These are phyloP conservation scores for Dentiscutata heterogama DNA, from an alignment of 371 early-diverging fungal genomes.

Conservation along the genomic window DNA sequence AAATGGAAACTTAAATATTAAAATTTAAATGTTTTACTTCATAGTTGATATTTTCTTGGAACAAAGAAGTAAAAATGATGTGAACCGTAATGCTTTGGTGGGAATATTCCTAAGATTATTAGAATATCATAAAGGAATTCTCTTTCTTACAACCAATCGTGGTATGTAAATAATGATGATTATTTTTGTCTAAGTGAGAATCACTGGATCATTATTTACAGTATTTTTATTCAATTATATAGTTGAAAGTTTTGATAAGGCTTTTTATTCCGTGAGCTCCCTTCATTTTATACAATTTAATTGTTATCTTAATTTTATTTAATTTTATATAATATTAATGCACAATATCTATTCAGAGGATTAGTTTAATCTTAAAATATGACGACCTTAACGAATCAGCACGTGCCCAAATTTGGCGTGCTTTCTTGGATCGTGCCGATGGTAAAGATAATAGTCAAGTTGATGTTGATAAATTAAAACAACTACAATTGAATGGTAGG, in stretches of 20 bases:
- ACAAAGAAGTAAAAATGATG: constrained; percentile 53
- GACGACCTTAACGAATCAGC: constrained; percentile 53
- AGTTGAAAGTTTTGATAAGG: constrained; percentile 58
- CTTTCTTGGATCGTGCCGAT: constrained; percentile 51
- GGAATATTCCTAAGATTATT: constrained; percentile 64
- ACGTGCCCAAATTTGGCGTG: constrained; percentile 60
- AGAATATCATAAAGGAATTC: constrained; percentile 65
- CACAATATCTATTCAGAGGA: constrained; percentile 35
- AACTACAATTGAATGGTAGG: constrained; percentile 59
- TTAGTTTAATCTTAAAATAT: constrained; percentile 63
- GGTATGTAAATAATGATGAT: constrained; percentile 21
- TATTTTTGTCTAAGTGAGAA: too few relatives aligned
- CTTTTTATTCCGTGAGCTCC: constrained; percentile 51
- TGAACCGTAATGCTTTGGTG: constrained; percentile 60
- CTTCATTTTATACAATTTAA: too few relatives aligned
- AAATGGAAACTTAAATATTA: background rate
- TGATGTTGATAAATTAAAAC: constrained; percentile 50
- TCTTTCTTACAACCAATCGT: constrained; percentile 67
- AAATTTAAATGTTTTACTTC: background rate
- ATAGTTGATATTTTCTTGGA: constrained; percentile 61
- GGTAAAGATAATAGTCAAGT: constrained; percentile 44
- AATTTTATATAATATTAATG: too few relatives aligned
- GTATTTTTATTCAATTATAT: too few relatives aligned
- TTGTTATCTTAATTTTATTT: too few relatives aligned
- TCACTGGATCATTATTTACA: too few relatives aligned